Evolutionary conservation across 2,329 filamentous ascomycete species (phyloP), one percentile per base, ranked within the genome.

Genomic region (Venturia carpophila): DNA sequence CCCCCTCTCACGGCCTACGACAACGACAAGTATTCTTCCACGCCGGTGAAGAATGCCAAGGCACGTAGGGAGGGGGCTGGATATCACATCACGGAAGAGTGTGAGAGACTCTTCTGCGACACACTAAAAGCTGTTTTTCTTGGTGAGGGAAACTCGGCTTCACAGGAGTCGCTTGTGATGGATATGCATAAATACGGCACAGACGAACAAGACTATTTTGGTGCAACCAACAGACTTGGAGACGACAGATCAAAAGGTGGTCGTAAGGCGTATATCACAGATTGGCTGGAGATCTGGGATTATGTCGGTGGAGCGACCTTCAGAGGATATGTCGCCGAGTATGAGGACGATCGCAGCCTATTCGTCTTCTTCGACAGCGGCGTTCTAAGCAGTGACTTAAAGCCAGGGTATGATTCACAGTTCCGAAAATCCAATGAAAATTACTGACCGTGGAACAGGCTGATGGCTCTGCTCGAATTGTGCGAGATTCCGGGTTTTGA

Each of bases 81-180:
- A 58, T 91, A 89, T 87, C 90, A 80, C 82, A 96, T 96, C 84
- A 92, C 89, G 90, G 92, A 89, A 92, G 92, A 96, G 91, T 96
- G 92, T 96, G 92, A 96, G 92, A 97, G 92, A 84, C 93, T 96
- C 88, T 96, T 96, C 86, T 96, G 92, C 82, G 91, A 93, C 88
- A 88, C 87, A 84, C 90, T 96, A 87, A 89, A 86, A 81, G 82
- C 87, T 82, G 89, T 90, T 83, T 96, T 97, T 87, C 90, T 89
- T 84, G 92, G 91, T 96, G 92, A 95, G 91, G 87, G 88, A 89
- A 87, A 87, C 80, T 78, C 81, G 83, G 84, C 79, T 77, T 80
- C 81, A 82, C 83, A 87, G 86, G 88, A 86, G 88, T 93, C 90
- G 86, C 85, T 89, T 86, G 88, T 89, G 84, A 87, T 89, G 86